Evolutionary conservation across 2,329 filamentous ascomycete genomes (phyloP), one percentile per base, ranked within the genome.

Genomic region (Colletotrichum higginsianum): DNA sequence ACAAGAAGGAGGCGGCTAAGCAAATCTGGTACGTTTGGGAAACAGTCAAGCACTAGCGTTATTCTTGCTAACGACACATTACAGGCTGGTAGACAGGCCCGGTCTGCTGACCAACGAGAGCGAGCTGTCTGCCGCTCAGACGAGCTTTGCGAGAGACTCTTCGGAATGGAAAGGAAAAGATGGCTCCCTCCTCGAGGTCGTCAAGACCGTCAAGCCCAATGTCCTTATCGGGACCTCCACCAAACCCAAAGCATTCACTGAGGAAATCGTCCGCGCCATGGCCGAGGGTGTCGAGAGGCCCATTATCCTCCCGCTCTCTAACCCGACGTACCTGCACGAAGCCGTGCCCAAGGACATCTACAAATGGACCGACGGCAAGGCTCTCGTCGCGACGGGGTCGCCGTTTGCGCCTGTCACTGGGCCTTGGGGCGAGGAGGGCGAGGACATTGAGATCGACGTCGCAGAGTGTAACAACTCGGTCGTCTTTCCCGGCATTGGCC

Each of bases 391-490:
- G 0, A 97, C 95, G 0, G 95, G 95, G 5, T 94, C 92, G 11
- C 94, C 95, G 0, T 97, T 97, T 79, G 86, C 89, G 1, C 92
- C 94, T 0, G 93, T 96, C 16, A 88, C 88, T 61, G 88, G 87
- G 0, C 84, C 87, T 1, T 90, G 88, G 86, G 86, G 85, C 2
- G n/a, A 78, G 0, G 79, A 83, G 12, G 87, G 85, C 0, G 63
- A 77, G 0, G 85, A 87, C 9, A 71, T 86, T 1, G 80, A 81
- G 73, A 83, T 87, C 69, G 81, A 86, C 38, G 78, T 88, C 77
- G 94, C 94, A 30, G 94, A 97, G 81, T 97, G 95, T 83, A 97
- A 97, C 83, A 97, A 97, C 82, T 93, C 91, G 0, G 93, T 93
- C 44, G 92, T 92, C 18, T 97, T 97, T 80, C 94, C 94, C 0